Conservation (phyloP, 768 basidiomycete species). For the Austroboletus eburneus region DNA sequence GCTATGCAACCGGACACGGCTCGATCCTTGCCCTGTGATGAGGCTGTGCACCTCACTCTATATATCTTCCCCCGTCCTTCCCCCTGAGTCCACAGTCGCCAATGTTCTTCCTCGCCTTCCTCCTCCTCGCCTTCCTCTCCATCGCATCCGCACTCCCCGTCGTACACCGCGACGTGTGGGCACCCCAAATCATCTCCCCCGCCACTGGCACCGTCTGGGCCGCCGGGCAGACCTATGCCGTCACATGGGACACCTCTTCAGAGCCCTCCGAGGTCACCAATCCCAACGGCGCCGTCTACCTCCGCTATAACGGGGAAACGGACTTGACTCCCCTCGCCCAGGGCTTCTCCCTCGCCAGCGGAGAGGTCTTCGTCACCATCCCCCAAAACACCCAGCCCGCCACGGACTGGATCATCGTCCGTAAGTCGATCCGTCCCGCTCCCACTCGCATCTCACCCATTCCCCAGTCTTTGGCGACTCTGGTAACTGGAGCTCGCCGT, state of each 20-base stretch:
- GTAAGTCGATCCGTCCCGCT: constrained; percentile 29
- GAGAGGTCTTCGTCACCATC: constrained; percentile 36
- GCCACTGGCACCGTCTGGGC: constrained; percentile 36
- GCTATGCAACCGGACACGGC: too few species aligned
- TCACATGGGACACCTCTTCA: constrained; percentile 44
- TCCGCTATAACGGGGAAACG: constrained; percentile 35
- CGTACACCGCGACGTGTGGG: constrained; percentile 48
- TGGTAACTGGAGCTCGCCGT: constrained; percentile 43
- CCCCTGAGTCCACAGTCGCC: constrained; percentile 15
- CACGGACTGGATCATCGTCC: constrained; percentile 40
- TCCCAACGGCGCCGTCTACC: constrained; percentile 36
- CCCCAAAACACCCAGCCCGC: constrained; percentile 35
- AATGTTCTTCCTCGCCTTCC: constrained; percentile 19
- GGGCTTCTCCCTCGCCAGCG: constrained; percentile 35
- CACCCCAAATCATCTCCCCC: constrained; percentile 41
- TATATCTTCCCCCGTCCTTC: constrained; percentile 5
- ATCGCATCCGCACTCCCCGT: constrained; percentile 31
- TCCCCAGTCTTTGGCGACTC: constrained; percentile 50
- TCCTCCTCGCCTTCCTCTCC: constrained; percentile 21
- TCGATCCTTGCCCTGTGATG: too few species aligned
- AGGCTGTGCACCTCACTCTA: constrained; percentile 9
- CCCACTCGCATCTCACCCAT: not conserved
- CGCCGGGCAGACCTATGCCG: constrained; percentile 36
- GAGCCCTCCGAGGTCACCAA: constrained; percentile 48
- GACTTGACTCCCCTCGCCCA: constrained; percentile 38